Evolutionary conservation across 2,329 filamentous ascomycete genomes (phyloP).

Genomic region (Fusarium setosum): DNA sequence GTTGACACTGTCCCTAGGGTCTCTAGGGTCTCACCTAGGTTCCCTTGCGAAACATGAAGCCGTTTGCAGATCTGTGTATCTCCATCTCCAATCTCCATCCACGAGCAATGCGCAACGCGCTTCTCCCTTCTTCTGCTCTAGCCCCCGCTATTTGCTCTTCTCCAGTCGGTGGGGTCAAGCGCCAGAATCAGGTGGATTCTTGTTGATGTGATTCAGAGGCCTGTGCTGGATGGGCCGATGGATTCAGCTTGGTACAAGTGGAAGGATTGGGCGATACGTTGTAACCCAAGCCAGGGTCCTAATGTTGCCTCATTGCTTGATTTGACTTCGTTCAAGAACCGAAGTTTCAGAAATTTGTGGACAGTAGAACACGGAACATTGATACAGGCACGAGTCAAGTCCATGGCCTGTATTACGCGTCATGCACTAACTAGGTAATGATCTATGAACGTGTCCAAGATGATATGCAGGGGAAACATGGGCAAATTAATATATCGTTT

Average conservation of each 20-base stretch:
- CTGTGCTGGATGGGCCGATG: background rate
- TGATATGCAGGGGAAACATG: background rate
- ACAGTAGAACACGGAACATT: no score
- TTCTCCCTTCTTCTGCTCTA: background rate
- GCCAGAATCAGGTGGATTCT: background rate
- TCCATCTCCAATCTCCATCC: no score
- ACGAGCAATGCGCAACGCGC: no score
- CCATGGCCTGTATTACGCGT: background rate
- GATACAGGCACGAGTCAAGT: background rate
- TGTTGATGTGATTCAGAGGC: background rate
- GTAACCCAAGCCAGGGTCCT: background rate
- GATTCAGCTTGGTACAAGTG: background rate
- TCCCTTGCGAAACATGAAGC: no score
- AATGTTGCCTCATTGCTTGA: background rate
- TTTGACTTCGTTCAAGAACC: background rate
- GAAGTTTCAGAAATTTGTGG: background rate
- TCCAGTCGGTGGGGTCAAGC: background rate
- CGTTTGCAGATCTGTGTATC: slow-evolving; percentile 1
- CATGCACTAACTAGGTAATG: background rate
- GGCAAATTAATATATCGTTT: background rate
- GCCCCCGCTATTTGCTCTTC: background rate
- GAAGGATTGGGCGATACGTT: background rate
- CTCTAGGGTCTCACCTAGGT: no score
- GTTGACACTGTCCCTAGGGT: background rate
- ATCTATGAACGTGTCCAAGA: no score